A percentile compares a stretch with the other conserved stretches of the same genome.
Evolutionary conservation across 768 basidiomycete genomes (phyloP).

Genomic region (Mycena epipterygia): DNA sequence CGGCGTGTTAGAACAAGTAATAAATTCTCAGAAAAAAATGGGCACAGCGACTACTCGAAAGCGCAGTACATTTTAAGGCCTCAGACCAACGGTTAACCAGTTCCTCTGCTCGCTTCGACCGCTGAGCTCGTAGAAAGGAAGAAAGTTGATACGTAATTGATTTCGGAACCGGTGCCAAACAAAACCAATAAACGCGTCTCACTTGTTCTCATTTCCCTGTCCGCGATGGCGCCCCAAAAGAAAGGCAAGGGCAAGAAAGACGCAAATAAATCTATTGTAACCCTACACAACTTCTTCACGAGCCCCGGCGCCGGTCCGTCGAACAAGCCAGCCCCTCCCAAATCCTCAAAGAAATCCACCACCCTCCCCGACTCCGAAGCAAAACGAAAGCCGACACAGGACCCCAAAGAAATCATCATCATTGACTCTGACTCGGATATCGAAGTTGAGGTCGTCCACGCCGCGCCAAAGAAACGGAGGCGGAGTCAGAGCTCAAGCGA

Average conservation of each 20-base stretch:
- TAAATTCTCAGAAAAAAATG: too few species aligned
- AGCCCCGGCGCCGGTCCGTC: slow-evolving; percentile 19
- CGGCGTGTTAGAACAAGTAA: too few species aligned
- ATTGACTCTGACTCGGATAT: slow-evolving; percentile 75
- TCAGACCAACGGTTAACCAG: too few species aligned
- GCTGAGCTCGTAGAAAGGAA: too few species aligned
- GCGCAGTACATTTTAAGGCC: too few species aligned
- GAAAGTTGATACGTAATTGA: too few species aligned
- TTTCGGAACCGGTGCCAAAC: too few species aligned
- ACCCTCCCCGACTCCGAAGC: not conserved
- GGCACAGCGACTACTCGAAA: too few species aligned
- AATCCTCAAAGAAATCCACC: slow-evolving; percentile 3
- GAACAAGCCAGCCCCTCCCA: not conserved
- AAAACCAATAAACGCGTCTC: not conserved
- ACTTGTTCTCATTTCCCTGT: too few species aligned
- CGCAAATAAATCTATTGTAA: slow-evolving; percentile 9
- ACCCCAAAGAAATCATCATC: slow-evolving; percentile 67
- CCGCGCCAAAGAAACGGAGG: slow-evolving; percentile 37
- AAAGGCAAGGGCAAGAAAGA: slow-evolving; percentile 16
- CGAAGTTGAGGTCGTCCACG: slow-evolving; percentile 19
- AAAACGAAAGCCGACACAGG: slow-evolving; percentile 4
- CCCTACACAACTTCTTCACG: slow-evolving; percentile 33
- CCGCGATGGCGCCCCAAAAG: slow-evolving; percentile 32
- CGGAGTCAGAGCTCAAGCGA: slow-evolving; percentile 47
- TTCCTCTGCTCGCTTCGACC: too few species aligned